A percentile compares a stretch with the other conserved stretches of the same genome.
phyloP scores from a whole-genome alignment of 257 asterid genomes.

The Solanum clarkiae region DNA sequence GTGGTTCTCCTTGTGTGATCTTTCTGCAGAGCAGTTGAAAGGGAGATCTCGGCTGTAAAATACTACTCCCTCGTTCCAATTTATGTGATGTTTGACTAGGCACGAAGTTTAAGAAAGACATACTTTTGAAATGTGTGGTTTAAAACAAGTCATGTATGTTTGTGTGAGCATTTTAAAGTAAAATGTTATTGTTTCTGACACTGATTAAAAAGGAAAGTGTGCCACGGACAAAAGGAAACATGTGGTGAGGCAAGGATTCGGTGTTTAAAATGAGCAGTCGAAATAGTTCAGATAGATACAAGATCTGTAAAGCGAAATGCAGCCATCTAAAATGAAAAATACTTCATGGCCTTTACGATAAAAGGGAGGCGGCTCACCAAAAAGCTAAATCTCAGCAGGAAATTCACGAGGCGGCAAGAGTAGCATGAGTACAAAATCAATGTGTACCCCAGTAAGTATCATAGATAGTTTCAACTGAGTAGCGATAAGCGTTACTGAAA shows the following conservation, averaged over 20 bases:
- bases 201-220: not conserved
- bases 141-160: no score
- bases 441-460: not conserved
- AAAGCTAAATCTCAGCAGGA: no score
- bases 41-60: not conserved
- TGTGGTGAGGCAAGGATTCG: not conserved
- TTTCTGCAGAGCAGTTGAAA: not conserved
- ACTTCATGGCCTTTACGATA: no score
- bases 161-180: not conserved
- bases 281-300: not conserved
- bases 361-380: no score
- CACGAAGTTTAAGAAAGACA: not conserved
- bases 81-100: not conserved
- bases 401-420: not conserved
- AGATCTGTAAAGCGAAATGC: no score
- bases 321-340: no score
- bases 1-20: not conserved
- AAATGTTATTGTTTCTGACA: not conserved
- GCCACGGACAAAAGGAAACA: rapidly evolving
- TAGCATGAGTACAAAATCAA: no score
- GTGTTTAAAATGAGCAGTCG: not conserved
- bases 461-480: not conserved
- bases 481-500: not conserved
- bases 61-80: not conserved
- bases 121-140: no score